Conservation (phyloP, 2,329 filamentous ascomycete genomes). For the Trichoderma cornu-damae region DNA sequence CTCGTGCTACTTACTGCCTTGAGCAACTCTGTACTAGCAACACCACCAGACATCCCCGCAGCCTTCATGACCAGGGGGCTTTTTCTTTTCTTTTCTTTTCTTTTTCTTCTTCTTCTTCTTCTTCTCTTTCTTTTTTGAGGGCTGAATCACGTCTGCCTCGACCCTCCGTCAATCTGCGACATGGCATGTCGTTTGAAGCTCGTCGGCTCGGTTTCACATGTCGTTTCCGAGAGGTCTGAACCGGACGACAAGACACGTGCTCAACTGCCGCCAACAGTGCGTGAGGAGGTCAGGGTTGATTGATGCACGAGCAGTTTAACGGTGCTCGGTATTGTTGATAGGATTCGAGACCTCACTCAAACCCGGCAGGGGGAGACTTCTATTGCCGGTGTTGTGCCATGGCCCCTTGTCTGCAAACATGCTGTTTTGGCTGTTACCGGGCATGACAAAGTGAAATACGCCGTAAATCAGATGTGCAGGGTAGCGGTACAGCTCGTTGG, state of each 20-base stretch:
- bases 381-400: not conserved
- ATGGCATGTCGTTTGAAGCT: not conserved
- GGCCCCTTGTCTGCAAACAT: not conserved
- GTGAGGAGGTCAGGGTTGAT: not conserved
- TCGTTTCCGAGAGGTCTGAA: not conserved
- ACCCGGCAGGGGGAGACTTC: not conserved
- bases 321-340: not conserved
- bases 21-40: not conserved
- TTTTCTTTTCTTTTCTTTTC: too few relatives aligned
- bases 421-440: not conserved
- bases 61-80: not conserved
- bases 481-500: not conserved
- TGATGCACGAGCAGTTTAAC: not conserved
- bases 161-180: conserved; percentile 1
- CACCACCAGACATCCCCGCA: conserved; percentile 1
- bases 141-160: not conserved
- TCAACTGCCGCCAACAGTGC: not conserved
- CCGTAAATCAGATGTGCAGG: not conserved
- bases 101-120: too few relatives aligned
- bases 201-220: conserved; percentile 1
- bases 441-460: not conserved
- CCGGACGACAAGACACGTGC: not conserved
- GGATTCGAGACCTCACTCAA: not conserved
- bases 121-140: too few relatives aligned
- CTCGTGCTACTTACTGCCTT: not conserved